phyloP scores from a whole-genome alignment of 257 asterid genomes.

The Dorcoceras hygrometricum region DNA sequence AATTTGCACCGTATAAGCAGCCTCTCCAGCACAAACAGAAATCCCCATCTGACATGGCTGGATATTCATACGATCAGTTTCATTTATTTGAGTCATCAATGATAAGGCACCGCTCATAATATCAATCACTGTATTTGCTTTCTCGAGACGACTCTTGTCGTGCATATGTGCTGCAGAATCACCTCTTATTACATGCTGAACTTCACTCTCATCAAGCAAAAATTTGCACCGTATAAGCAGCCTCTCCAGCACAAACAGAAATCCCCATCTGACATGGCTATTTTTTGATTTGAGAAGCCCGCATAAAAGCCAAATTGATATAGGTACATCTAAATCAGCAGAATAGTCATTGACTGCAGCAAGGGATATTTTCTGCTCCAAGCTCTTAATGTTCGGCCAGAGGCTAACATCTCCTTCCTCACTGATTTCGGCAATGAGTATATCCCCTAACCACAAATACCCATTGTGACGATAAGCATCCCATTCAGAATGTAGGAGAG shows the following conservation, averaged over 20 bases:
- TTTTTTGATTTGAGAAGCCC: constrained; percentile 88
- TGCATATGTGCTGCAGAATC: constrained; percentile 47
- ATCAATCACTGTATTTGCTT: constrained; percentile 90
- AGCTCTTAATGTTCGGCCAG: constrained; percentile 64
- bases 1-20: constrained; percentile 91
- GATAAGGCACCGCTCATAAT: constrained; percentile 93
- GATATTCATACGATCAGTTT: constrained; percentile 93
- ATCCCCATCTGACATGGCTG: constrained; percentile 78
- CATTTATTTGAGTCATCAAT: constrained; percentile 90
- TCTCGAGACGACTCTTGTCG: constrained; percentile 73
- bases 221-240: constrained; percentile 91
- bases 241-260: constrained; percentile 88
- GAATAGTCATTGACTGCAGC: constrained; percentile 84
- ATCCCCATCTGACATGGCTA: constrained; percentile 78
- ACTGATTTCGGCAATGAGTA: constrained; percentile 81
- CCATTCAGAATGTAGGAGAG: constrained; percentile 95
- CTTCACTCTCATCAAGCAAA: constrained; percentile 96
- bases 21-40: constrained; percentile 88
- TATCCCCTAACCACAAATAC: constrained; percentile 91
- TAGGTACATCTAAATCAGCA: constrained; percentile 66
- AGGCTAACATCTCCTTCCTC: constrained; percentile 64
- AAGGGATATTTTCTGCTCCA: constrained; percentile 70
- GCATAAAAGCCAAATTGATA: constrained; percentile 94
- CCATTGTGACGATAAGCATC: constrained; percentile 84
- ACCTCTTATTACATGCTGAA: constrained; percentile 52